Base-by-base conservation (phyloP, 306 rosid species). In the Arachis stenosperma region DNA sequence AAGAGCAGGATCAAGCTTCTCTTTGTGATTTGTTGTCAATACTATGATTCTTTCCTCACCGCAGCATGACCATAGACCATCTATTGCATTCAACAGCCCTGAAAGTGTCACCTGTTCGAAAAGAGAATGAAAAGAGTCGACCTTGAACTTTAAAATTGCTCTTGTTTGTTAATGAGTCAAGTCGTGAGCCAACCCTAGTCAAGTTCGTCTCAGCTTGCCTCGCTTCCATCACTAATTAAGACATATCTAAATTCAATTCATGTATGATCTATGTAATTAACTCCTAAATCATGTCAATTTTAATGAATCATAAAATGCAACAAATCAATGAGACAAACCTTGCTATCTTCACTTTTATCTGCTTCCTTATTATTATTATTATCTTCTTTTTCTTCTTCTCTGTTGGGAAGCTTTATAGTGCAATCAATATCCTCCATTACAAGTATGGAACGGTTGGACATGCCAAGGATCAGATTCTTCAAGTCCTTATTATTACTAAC, bases 351-450 rank as follows among this genome's bases (percentile, higher is more conserved):
- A 55, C 75, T 69, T 3, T 61, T 3, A 9, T 7, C 67, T 0
- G 13, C 55, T 68, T 74, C 67, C 5, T 64, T 1, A 9, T 33
- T 33, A 33, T 33, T 33, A 33, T 61, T 2, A 6, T 7, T 61
- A 0, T 9, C 55, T 68, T 74, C 67, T 3, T 64, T 1, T 9
- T 61, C 63, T 12, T 27, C 79, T 61, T 68, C 83, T 29, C 87
- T 61, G 41, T 86, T 58, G 12, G 76, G 73, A 65, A 86, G 47
- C 43, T 86, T 77, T 9, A 78, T 61, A 41, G 77, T 71, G 62
- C 94, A 84, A 15, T 86, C 89, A 67, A 89, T 77, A 53, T 89
- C 90, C 68, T 89, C 88, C 0, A 84, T 75, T 55, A 89, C 88
- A 44, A 86, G 56, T 15, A 89, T 86, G 37, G 93, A 84, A 17